Evolutionary conservation across 495 filamentous ascomycete species (phyloP).

Genomic region (Aspergillus carlsbadensis): DNA sequence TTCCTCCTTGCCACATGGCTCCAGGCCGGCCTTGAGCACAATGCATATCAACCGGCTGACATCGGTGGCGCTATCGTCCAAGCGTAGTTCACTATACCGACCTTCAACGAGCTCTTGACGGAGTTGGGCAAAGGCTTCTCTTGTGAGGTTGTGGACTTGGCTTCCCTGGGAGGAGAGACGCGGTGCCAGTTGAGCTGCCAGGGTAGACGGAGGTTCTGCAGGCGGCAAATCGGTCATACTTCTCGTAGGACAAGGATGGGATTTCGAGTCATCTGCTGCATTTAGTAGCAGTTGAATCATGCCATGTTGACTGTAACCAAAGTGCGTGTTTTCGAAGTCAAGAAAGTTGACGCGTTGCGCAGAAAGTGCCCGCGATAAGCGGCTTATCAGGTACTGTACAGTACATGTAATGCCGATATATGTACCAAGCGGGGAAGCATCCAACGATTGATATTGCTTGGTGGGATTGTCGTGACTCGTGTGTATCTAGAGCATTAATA

Average conservation of each 20-base stretch:
- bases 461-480: no score
- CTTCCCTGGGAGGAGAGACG: conserved; percentile 42
- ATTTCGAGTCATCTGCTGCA: conserved; percentile 26
- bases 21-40: conserved; percentile 77
- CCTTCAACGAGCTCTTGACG: conserved; percentile 60
- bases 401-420: no score
- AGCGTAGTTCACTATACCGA: conserved; percentile 40
- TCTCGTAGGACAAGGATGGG: conserved; percentile 14
- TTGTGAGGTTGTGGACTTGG: conserved; percentile 41
- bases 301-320: background rate
- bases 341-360: background rate
- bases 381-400: no score
- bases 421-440: no score
- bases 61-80: conserved; percentile 65
- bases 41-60: conserved; percentile 83
- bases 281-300: conserved; percentile 26
- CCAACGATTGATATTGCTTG: no score
- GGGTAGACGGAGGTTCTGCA: conserved; percentile 58
- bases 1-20: conserved; percentile 57
- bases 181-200: conserved; percentile 63
- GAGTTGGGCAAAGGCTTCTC: conserved; percentile 60
- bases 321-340: background rate
- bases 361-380: no score
- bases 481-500: no score
- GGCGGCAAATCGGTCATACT: conserved; percentile 20